A percentile compares a stretch with the other conserved stretches of the same genome.
These are phyloP conservation scores for Fusarium domesticum DNA, from an alignment of 2,329 filamentous ascomycete genomes.

Conservation along the genomic window DNA sequence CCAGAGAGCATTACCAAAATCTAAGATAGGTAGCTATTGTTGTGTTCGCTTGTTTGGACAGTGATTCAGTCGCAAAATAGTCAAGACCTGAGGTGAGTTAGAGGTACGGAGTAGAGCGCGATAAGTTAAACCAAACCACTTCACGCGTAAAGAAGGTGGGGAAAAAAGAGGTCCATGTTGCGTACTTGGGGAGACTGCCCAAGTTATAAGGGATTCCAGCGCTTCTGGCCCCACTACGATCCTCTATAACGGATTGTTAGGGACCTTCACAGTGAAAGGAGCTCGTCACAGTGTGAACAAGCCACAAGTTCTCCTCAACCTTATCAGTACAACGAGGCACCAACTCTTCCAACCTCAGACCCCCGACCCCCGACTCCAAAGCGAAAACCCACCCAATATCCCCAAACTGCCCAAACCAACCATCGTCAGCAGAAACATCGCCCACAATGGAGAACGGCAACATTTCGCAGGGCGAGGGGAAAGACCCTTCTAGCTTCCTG, in stretches of 20 bases:
- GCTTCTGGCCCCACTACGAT: conserved; percentile 7
- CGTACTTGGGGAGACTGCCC: conserved; percentile 10
- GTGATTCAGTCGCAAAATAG: not conserved
- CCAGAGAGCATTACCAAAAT: not conserved
- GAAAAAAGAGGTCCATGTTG: not conserved
- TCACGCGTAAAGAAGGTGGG: not conserved
- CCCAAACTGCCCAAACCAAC: not conserved
- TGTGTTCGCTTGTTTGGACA: not conserved
- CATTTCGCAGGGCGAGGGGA: conserved; percentile 64
- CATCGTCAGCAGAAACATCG: not conserved
- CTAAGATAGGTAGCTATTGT: not conserved
- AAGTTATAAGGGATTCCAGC: conserved; percentile 4
- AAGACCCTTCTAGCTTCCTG: conserved; percentile 90
- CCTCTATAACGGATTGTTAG: conserved; percentile 22
- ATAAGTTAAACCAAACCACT: not conserved
- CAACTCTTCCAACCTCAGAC: conserved; percentile 21
- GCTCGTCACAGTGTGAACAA: conserved; percentile 24
- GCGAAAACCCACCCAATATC: not conserved
- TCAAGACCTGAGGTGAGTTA: not conserved
- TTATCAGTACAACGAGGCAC: conserved; percentile 23
- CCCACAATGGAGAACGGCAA: conserved; percentile 71
- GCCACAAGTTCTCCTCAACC: conserved; percentile 10
- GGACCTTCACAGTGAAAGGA: conserved; percentile 7
- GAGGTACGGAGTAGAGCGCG: not conserved
- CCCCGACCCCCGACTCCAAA: conserved; percentile 9